Evolutionary conservation across 192 early-diverging fungal species (phyloP).

Genomic region (Backusella tuberculispora): DNA sequence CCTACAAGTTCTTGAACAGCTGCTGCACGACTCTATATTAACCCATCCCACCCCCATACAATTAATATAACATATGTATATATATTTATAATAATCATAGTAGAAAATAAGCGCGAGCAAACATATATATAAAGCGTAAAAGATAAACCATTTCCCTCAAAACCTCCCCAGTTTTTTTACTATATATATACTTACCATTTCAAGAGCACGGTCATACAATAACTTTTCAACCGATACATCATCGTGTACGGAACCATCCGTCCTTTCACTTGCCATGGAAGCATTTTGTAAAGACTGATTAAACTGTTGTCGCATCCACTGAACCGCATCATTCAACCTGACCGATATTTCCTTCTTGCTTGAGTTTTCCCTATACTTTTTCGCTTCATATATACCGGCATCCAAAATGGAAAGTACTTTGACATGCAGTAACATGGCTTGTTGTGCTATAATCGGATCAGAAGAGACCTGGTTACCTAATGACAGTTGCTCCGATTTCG

Average conservation of each 20-base stretch:
- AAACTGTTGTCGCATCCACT: constrained; percentile 89
- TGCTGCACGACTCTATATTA: constrained; percentile 55
- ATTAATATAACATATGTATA: background rate
- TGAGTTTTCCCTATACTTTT: constrained; percentile 52
- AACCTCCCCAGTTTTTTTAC: background rate
- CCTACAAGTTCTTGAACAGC: constrained; percentile 68
- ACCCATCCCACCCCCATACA: no score
- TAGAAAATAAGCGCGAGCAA: no score
- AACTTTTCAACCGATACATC: constrained; percentile 65
- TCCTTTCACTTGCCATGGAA: constrained; percentile 59
- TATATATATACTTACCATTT: constrained; percentile 51
- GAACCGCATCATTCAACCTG: constrained; percentile 66
- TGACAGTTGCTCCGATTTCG: constrained; percentile 56
- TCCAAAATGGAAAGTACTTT: constrained; percentile 68
- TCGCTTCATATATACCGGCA: constrained; percentile 56
- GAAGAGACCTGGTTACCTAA: constrained; percentile 46
- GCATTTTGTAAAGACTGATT: constrained; percentile 90
- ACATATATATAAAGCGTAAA: background rate
- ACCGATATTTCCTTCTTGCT: constrained; percentile 46
- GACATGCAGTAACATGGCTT: constrained; percentile 74
- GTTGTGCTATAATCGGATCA: constrained; percentile 56
- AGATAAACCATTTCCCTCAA: background rate
- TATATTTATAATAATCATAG: background rate
- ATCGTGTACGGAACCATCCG: constrained; percentile 34
- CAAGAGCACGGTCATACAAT: constrained; percentile 76